A percentile compares a stretch with the other conserved stretches of the same genome.
Conservation (phyloP, 2,329 filamentous ascomycete species). For the Colletotrichum agaves region DNA sequence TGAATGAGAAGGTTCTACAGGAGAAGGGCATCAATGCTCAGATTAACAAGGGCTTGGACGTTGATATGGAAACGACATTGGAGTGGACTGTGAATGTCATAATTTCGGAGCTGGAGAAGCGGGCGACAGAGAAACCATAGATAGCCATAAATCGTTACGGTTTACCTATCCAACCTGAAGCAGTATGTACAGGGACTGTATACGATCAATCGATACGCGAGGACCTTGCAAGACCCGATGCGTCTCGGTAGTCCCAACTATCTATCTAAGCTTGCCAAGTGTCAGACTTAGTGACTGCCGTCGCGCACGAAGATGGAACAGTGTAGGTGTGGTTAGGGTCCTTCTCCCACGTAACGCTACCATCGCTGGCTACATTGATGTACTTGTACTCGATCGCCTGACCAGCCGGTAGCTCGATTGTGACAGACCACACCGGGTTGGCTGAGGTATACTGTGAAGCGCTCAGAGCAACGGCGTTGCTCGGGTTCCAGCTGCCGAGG, state of each 20-base stretch:
- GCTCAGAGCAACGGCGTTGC: constrained; percentile 64
- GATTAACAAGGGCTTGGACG: constrained; percentile 56
- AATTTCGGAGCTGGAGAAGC: constrained; percentile 56
- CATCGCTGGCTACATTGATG: constrained; percentile 66
- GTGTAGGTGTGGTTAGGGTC: constrained; percentile 63
- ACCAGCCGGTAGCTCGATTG: constrained; percentile 66
- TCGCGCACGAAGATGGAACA: constrained; percentile 46
- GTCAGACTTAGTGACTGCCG: constrained; percentile 44
- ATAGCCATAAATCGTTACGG: neutral
- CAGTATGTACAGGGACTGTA: no score
- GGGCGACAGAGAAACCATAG: neutral
- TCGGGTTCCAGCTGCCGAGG: constrained; percentile 72
- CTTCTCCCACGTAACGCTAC: constrained; percentile 71
- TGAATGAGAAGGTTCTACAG: constrained; percentile 58
- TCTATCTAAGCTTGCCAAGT: constrained; percentile 46
- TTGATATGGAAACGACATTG: constrained; percentile 70
- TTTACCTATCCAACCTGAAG: neutral
- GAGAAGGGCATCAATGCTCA: constrained; percentile 61
- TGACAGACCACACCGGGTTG: constrained; percentile 71
- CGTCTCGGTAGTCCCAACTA: neutral
- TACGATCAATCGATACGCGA: no score
- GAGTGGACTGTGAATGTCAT: constrained; percentile 76
- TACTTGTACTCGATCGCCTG: constrained; percentile 74
- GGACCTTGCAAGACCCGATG: neutral
- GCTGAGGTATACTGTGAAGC: constrained; percentile 67